Evolutionary conservation across 768 basidiomycete genomes (phyloP).

Genomic region (Udeniomyces megalosporus): DNA sequence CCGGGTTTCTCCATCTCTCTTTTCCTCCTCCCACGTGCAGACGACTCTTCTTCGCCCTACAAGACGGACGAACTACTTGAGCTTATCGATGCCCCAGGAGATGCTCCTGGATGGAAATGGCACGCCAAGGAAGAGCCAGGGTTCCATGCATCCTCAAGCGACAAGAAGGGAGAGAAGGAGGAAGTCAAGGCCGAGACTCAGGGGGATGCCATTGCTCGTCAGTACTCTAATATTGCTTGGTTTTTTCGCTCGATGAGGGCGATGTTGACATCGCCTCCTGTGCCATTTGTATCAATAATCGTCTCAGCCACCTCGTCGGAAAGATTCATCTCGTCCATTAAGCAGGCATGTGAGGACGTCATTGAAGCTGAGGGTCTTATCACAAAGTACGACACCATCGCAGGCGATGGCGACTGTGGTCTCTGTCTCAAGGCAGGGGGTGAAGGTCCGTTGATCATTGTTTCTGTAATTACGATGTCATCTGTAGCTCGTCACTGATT

Average conservation of each 20-base stretch:
- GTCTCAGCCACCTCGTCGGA: not conserved
- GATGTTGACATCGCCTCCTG: too few species aligned
- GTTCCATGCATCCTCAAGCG: not conserved
- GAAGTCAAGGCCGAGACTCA: slow-evolving; percentile 11
- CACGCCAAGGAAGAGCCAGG: slow-evolving; percentile 32
- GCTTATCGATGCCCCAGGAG: slow-evolving; percentile 29
- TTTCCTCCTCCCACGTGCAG: slow-evolving; percentile 32
- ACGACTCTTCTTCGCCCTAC: slow-evolving; percentile 18
- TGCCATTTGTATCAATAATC: too few species aligned
- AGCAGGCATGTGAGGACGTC: slow-evolving; percentile 47
- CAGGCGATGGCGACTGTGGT: slow-evolving; percentile 71
- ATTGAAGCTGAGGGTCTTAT: slow-evolving; percentile 73
- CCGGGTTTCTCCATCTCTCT: slow-evolving; percentile 29
- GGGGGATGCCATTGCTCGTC: slow-evolving; percentile 16
- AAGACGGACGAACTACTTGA: slow-evolving; percentile 26
- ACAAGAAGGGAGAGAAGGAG: not conserved
- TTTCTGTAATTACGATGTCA: too few species aligned
- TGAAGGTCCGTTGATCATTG: slow-evolving; percentile 20
- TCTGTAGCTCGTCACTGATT: not conserved
- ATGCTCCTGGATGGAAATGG: slow-evolving; percentile 79
- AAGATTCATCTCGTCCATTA: slow-evolving; percentile 41
- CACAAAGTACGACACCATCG: slow-evolving; percentile 71
- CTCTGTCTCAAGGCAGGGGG: slow-evolving; percentile 49
- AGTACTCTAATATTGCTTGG: not conserved
- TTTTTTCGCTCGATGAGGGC: not conserved